Base-by-base conservation (phyloP, 345 rosid species). In the Aquilaria malaccensis region DNA sequence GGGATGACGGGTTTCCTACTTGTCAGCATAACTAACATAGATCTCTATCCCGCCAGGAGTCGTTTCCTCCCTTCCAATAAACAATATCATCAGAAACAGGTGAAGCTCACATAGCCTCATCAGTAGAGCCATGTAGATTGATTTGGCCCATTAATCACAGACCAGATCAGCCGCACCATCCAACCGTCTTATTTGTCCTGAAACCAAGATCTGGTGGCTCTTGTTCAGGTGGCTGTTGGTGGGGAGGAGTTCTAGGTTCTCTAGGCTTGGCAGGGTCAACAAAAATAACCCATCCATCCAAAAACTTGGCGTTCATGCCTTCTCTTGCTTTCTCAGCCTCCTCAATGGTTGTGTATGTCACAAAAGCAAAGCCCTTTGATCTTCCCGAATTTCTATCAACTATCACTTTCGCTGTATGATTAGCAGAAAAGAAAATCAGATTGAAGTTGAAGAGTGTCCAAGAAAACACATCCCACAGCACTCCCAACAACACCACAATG, bases 221-320 rank as follows among this genome's bases (percentile, higher is more conserved):
- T 1, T 63, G 58, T n/a, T 67, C 77, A 9, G 67, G 66, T 2
- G 64, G 70, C 11, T 37, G 56, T 54, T 66, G 72, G 10, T 66
- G 68, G 10, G 79, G 73, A 3, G 75, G 88, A 33, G 74, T 79
- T 72, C 85, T 71, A 11, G 61, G 66, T 76, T 82, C 89, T 74
- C 87, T 79, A 51, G 89, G 94, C 70, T 70, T 87, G 14, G 97
- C 96, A 62, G 97, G 97, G 67, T 93, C 96, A 9, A 93, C 91
- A 61, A 93, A 93, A 41, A 93, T 87, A 13, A 87, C 97, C 98
- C 98, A 93, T 55, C 98, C 98, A 33, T 93, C 96, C 68, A 93
- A 75, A 66, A 74, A 85, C 75, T 85, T 87, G 11, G 96, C 95
- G 65, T 93, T 93, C 98, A 87, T 83, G 31, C 73, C 84, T 75